Evolutionary conservation across 2,329 filamentous ascomycete species (phyloP), one percentile per base, ranked within the genome.

Genomic region (Zasmidium angulare): DNA sequence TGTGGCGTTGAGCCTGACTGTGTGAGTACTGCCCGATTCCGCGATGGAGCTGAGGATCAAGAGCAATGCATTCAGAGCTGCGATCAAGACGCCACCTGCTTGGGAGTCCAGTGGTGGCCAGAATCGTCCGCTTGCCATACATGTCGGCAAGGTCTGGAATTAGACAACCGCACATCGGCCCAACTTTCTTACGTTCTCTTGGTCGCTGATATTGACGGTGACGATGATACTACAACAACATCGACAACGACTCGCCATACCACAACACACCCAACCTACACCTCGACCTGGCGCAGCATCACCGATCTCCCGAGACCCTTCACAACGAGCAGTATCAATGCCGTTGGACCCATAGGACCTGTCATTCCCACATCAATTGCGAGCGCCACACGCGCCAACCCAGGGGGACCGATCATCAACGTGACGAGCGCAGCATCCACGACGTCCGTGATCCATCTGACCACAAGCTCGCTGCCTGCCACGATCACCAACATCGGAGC

Each of bases 1-100:
- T 71, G 69, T 51, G 56, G 57, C 24, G 52, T 60, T 12, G 61
- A 66, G 46, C 65, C 68, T 4, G 55, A 61, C n/a, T 70, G 68
- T 55, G 61, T 61, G 21, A 57, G 58, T 36, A 61, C 55, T 7
- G 52, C 63, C 19, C 48, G 51, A 10, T 40, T 63, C 23, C 54
- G 53, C 20, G 59, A 63, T 24, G 60, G 50, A 21, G 14, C 59
- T 7, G 61, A 54, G 21, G 56, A 58, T 23, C 63, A 67, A 43
- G 64, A 66, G 29, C 48, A 60, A 11, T 70, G 68, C 50, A 51
- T 68, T 22, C 58, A 68, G 50, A 57, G 55, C 31, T 70, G 68
- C 36, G 68, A 70, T 51, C 59, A 63, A 24, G 66, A 68, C 47
- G 63, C 59, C 4, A 59, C 63, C 21, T 70, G 68, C 50, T 50